These are phyloP conservation scores for Hypoxylon perforatum DNA, from an alignment of 495 filamentous ascomycete species.

Conservation along the genomic window DNA sequence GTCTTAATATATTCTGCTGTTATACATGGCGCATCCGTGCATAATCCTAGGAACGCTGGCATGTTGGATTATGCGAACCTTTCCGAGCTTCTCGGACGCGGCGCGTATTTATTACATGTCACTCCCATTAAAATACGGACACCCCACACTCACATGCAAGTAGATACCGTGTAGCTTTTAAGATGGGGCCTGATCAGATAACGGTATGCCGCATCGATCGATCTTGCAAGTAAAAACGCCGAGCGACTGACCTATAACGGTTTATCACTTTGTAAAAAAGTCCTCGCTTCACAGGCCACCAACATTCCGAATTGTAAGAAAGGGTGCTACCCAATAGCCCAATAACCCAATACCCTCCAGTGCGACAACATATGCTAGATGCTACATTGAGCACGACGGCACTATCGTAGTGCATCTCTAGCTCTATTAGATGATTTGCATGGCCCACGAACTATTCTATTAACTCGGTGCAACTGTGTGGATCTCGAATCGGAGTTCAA, in stretches of 20 bases:
- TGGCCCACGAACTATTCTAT: slow-evolving; percentile 15
- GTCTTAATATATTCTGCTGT: no score
- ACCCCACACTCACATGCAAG: slow-evolving; percentile 15
- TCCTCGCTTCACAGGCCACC: slow-evolving; percentile 6
- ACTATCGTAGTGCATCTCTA: slow-evolving; percentile 15
- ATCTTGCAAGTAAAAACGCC: slow-evolving; percentile 36
- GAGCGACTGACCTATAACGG: slow-evolving; percentile 13
- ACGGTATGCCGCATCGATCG: slow-evolving; percentile 34
- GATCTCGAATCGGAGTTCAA: slow-evolving; percentile 7
- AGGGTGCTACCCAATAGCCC: neutral
- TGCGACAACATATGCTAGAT: neutral
- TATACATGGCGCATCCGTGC: no score
- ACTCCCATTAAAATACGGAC: slow-evolving; percentile 1
- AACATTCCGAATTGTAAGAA: neutral
- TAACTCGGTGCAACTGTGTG: slow-evolving; percentile 11
- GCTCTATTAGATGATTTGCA: slow-evolving; percentile 18
- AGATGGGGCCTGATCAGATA: slow-evolving; percentile 23
- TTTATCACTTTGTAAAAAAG: slow-evolving; percentile 7
- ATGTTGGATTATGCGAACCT: neutral
- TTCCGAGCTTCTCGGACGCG: no score
- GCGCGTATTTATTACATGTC: neutral
- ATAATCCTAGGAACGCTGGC: no score
- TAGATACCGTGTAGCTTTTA: slow-evolving; percentile 4
- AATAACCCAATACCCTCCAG: neutral
- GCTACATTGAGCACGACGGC: neutral